Conservation (phyloP, 805 yeast genomes). For the Candida palmyrensis region DNA sequence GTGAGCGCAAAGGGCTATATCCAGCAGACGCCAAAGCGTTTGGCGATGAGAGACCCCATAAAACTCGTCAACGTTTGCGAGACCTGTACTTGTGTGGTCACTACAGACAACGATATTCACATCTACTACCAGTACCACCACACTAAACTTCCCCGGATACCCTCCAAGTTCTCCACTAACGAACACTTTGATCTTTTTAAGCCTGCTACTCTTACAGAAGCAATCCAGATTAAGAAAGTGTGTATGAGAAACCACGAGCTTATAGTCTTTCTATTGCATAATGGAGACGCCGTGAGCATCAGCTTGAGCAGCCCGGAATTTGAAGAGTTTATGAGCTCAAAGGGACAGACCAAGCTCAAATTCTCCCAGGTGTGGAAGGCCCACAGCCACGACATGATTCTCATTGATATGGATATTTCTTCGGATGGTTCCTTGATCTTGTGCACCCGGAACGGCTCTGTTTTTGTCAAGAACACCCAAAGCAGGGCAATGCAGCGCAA, state of each 20-base stretch:
- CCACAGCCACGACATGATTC: conserved; percentile 49
- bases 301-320: conserved; percentile 12
- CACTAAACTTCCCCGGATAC: conserved; percentile 38
- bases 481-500: conserved; percentile 16
- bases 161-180: conserved; percentile 26
- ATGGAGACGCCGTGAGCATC: conserved; percentile 53
- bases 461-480: conserved; percentile 38
- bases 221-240: conserved; percentile 26
- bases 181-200: conserved; percentile 50
- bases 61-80: conserved; percentile 62
- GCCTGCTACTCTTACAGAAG: conserved; percentile 46
- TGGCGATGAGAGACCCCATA: conserved; percentile 45
- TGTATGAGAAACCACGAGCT: conserved; percentile 33
- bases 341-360: conserved; percentile 33
- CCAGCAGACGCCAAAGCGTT: conserved; percentile 33
- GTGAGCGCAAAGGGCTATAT: conserved; percentile 31
- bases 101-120: conserved; percentile 55
- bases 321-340: conserved; percentile 10
- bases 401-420: conserved; percentile 63
- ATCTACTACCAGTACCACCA: conserved; percentile 56
- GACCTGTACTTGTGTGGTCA: conserved; percentile 60
- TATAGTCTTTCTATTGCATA: conserved; percentile 48
- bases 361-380: conserved; percentile 60
- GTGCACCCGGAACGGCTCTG: conserved; percentile 66
- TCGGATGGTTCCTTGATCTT: conserved; percentile 65